phyloP scores from a whole-genome alignment of 2,329 filamentous ascomycete species.

The Epicoccum sorghinum region DNA sequence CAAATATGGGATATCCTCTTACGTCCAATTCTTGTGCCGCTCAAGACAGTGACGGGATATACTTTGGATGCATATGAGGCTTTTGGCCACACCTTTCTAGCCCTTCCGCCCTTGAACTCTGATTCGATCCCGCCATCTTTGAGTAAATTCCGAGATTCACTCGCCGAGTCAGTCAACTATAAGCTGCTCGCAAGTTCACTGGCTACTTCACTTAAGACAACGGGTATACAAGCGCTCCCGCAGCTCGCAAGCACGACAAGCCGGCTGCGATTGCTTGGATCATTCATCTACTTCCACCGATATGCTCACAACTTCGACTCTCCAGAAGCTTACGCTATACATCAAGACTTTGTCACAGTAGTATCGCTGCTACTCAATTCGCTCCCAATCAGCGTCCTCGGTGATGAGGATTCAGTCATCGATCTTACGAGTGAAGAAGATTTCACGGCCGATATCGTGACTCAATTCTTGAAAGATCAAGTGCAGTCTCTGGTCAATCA shows the following conservation, averaged over 20 bases:
- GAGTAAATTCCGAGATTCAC: conserved; percentile 36
- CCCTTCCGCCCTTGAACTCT: conserved; percentile 43
- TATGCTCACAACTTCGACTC: conserved; percentile 52
- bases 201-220: conserved; percentile 35
- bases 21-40: conserved; percentile 34
- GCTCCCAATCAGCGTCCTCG: conserved; percentile 61
- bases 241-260: conserved; percentile 46
- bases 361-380: conserved; percentile 63
- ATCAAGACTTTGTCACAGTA: conserved; percentile 62
- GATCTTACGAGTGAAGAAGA: conserved; percentile 37
- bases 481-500: conserved; percentile 76
- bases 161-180: conserved; percentile 59
- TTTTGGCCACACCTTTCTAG: conserved; percentile 53
- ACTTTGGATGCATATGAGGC: conserved; percentile 48
- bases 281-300: conserved; percentile 65
- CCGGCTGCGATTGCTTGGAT: conserved; percentile 63
- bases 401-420: conserved; percentile 50
- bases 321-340: conserved; percentile 50
- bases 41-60: conserved; percentile 42
- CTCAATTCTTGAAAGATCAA: conserved; percentile 65
- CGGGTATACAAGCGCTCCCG: conserved; percentile 32
- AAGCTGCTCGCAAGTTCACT: conserved; percentile 50
- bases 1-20: conserved; percentile 24
- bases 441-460: conserved; percentile 34
- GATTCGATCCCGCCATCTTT: conserved; percentile 29